Evolutionary conservation across 345 rosid genomes (phyloP), one percentile per base, ranked within the genome.

Genomic region (Euphorbia tirucalli): DNA sequence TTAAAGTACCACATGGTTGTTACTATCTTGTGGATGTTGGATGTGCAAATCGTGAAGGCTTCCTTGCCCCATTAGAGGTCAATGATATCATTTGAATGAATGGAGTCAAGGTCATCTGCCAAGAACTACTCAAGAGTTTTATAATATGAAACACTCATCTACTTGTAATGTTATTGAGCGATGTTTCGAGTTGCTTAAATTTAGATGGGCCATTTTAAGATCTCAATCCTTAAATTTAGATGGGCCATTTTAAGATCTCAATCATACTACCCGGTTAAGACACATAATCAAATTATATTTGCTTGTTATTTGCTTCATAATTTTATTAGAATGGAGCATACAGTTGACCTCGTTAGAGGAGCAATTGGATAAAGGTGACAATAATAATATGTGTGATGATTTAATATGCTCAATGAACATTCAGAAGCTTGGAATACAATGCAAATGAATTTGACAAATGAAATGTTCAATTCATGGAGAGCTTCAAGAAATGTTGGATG

Each of bases 1-100:
- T 55, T 7, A 4, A 55, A 55, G 59, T 55, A 55, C 22, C 59
- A 5, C 11, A n/a, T 55, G 59, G 59, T 55, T 55, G 25, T 7
- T 22, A 55, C 25, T 55, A 55, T 2, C 27, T 55, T 7, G 59
- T 55, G 1, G 5, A n/a, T 49, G 22, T 7, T 49, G 21, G 55
- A 49, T 49, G 11, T 49, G 55, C 55, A 49, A 49, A 49, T 9
- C 2, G 25, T 55, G 59, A 55, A 7, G 28, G 59, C 2, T 55
- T 55, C 19, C 59, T 55, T 55, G 28, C 59, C 2, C 59, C 59
- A 3, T 55, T 68, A 68, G 60, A 30, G 49, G 62, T 37, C 60
- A 21, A 52, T 0, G 62, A 30, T 54, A 21, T 10, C 22, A 35
- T 28, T 37, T 54, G 2, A 68, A 31, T 31, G 50, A 65, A 11